phyloP scores from a whole-genome alignment of 352 stramenopile genomes.

The Globisporangium uncinulatum region DNA sequence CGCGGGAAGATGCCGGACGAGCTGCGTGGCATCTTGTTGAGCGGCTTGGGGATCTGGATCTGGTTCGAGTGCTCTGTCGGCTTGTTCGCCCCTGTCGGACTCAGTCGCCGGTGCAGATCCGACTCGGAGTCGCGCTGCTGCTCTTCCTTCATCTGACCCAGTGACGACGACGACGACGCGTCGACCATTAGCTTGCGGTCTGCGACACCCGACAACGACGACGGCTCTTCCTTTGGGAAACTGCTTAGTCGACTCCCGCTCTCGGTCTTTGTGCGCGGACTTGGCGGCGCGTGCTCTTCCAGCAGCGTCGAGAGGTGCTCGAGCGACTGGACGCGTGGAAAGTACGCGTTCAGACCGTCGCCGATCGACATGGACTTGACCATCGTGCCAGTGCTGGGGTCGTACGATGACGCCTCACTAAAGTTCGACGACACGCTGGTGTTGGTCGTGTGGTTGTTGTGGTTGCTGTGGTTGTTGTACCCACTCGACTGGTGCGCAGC shows the following conservation, averaged over 20 bases:
- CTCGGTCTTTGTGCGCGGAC: constrained; percentile 21
- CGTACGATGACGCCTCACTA: constrained; percentile 15
- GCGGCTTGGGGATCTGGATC: constrained; percentile 65
- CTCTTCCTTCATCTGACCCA: constrained; percentile 24
- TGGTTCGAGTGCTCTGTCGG: constrained; percentile 40
- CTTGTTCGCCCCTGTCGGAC: constrained; percentile 29
- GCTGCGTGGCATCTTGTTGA: constrained; percentile 75
- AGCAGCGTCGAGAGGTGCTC: constrained; percentile 69
- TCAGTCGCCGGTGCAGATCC: constrained; percentile 26
- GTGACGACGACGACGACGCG: neutral
- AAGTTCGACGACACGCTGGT: constrained; percentile 4
- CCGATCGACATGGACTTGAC: constrained; percentile 59
- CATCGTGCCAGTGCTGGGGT: constrained; percentile 22
- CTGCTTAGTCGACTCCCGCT: neutral
- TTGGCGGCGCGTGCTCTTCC: constrained; percentile 56
- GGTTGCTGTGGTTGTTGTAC: constrained; percentile 8
- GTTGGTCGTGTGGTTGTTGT: neutral
- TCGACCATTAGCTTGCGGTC: constrained; percentile 6
- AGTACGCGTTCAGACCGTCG: constrained; percentile 62
- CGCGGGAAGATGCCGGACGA: constrained; percentile 79
- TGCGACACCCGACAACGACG: neutral
- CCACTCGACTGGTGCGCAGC: constrained; percentile 7
- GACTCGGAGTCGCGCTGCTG: constrained; percentile 9
- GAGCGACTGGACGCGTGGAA: constrained; percentile 72
- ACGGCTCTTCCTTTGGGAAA: constrained; percentile 3